Percentiles rank a stretch among this genome's conserved stretches.
These are phyloP conservation scores for Fusarium sp. DNA, from an alignment of 2,329 filamentous ascomycete species.

Conservation along the genomic window DNA sequence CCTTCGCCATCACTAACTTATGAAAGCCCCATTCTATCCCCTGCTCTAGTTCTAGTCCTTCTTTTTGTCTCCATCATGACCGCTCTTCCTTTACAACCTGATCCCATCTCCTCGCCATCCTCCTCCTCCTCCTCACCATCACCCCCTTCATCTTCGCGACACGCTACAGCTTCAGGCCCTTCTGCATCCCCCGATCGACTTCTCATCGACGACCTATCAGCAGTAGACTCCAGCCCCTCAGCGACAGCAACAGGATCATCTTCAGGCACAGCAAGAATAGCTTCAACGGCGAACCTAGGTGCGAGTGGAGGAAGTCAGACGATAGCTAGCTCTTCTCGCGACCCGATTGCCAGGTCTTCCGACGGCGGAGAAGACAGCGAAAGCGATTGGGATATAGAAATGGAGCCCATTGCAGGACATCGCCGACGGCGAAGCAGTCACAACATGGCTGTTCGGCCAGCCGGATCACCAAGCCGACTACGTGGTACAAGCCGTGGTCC, in stretches of 20 bases:
- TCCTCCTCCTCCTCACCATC: conserved; percentile 24
- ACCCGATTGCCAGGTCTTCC: conserved; percentile 22
- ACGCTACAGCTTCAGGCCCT: conserved; percentile 18
- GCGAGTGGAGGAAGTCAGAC: conserved; percentile 28
- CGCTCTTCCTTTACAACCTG: conserved; percentile 40
- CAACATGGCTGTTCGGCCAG: conserved; percentile 48
- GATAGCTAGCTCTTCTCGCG: conserved; percentile 38
- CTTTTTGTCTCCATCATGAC: conserved; percentile 42
- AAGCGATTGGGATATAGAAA: conserved; percentile 63
- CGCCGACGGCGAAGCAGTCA: conserved; percentile 69
- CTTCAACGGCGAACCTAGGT: conserved; percentile 16
- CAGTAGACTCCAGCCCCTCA: conserved; percentile 13
- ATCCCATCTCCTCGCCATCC: conserved; percentile 29
- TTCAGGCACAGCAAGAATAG: conserved; percentile 15
- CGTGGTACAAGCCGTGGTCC: conserved; percentile 42
- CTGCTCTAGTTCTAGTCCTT: conserved; percentile 37
- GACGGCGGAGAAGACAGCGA: conserved; percentile 54
- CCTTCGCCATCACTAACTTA: conserved; percentile 42
- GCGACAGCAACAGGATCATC: conserved; percentile 21
- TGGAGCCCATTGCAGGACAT: conserved; percentile 67
- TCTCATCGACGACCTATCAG: conserved; percentile 22
- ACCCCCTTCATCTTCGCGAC: conserved; percentile 23
- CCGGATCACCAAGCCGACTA: conserved; percentile 47
- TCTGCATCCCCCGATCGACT: conserved; percentile 23
- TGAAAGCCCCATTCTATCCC: conserved; percentile 42